phyloP scores from a whole-genome alignment of 352 stramenopile genomes.

The Stramenopiles sp. region DNA sequence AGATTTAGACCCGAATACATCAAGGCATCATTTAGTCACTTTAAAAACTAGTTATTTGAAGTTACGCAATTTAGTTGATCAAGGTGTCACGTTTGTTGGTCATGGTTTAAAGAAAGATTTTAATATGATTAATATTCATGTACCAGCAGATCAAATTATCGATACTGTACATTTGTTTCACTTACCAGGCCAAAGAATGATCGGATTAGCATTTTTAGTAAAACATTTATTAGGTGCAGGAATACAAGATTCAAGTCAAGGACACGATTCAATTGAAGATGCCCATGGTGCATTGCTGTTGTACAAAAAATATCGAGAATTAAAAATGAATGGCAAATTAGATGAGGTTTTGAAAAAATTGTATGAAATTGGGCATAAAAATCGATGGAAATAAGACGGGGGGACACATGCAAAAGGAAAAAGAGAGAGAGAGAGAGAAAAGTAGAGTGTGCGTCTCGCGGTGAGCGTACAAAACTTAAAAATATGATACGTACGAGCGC shows the following conservation, averaged over 20 bases:
- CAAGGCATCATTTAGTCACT: constrained; percentile 48
- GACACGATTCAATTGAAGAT: constrained; percentile 75
- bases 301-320: constrained; percentile 43
- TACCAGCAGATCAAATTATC: constrained; percentile 58
- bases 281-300: constrained; percentile 45
- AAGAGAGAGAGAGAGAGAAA: too few relatives aligned
- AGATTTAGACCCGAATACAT: constrained; percentile 47
- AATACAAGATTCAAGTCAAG: constrained; percentile 62
- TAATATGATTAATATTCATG: constrained; percentile 52
- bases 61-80: constrained; percentile 53
- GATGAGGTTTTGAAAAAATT: constrained; percentile 14
- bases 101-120: constrained; percentile 66
- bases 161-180: constrained; percentile 67
- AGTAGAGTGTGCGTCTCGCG: too few relatives aligned
- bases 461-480: too few relatives aligned
- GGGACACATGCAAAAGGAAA: too few relatives aligned
- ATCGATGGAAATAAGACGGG: constrained; percentile 16
- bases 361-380: constrained; percentile 11
- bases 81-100: constrained; percentile 27
- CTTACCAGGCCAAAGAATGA: constrained; percentile 44
- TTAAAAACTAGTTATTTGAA: constrained; percentile 56
- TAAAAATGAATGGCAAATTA: constrained; percentile 31
- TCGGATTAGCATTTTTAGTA: constrained; percentile 56
- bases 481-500: too few relatives aligned
- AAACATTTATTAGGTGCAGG: constrained; percentile 54